These are phyloP conservation scores for Neurospora sublineolata DNA, from an alignment of 495 filamentous ascomycete species.

Conservation along the genomic window DNA sequence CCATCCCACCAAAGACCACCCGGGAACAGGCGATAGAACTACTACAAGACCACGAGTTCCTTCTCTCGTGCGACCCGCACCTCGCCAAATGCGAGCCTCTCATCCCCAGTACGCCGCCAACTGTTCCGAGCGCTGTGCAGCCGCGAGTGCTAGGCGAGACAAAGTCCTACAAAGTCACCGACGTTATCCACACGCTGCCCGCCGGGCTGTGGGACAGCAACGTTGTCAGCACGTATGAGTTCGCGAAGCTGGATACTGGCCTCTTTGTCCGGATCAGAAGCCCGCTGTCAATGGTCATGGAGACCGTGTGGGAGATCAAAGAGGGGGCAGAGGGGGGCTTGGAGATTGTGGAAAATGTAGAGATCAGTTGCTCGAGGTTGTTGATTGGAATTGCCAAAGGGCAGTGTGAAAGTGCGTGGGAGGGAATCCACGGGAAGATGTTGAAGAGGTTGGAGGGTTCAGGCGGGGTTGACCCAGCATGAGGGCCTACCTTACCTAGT, in stretches of 20 bases:
- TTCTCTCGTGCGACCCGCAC: slow-evolving; percentile 34
- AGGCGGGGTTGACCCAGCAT: not conserved
- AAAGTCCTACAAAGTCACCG: slow-evolving; percentile 19
- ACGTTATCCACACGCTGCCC: slow-evolving; percentile 30
- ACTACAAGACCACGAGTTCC: slow-evolving; percentile 47
- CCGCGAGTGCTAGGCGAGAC: slow-evolving; percentile 5
- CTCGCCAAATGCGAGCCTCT: slow-evolving; percentile 24
- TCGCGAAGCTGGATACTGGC: slow-evolving; percentile 27
- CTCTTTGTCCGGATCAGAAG: slow-evolving; percentile 35
- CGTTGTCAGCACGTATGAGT: slow-evolving; percentile 36
- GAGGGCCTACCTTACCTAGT: not conserved
- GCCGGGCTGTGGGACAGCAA: slow-evolving; percentile 33
- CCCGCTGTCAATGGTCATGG: slow-evolving; percentile 35
- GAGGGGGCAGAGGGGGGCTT: slow-evolving; percentile 8
- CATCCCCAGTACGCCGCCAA: slow-evolving; percentile 6
- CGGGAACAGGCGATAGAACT: slow-evolving; percentile 47
- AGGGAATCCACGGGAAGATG: slow-evolving; percentile 31
- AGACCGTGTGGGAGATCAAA: slow-evolving; percentile 31
- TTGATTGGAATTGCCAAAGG: slow-evolving; percentile 30
- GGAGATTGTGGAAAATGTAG: slow-evolving; percentile 30
- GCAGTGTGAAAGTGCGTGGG: slow-evolving; percentile 32
- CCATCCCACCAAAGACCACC: slow-evolving; percentile 44
- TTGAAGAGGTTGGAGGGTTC: slow-evolving; percentile 20
- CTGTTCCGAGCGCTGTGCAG: slow-evolving; percentile 10
- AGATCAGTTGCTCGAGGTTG: slow-evolving; percentile 29